Conservation (phyloP, 805 yeast species). For the Pichia phayaonensis region DNA sequence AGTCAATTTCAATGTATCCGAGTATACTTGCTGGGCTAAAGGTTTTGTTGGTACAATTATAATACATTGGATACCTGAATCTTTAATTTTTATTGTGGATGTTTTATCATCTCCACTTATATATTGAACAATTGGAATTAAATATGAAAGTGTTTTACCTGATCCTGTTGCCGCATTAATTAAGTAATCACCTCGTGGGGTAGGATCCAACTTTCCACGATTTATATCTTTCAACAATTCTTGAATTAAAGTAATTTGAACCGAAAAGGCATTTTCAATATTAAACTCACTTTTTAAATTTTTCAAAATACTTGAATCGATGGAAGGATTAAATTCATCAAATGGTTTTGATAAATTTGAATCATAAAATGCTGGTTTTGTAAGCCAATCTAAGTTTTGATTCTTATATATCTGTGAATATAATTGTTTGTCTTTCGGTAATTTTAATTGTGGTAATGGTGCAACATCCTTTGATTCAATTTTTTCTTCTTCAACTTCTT, state of each 20-base stretch:
- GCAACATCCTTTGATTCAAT: constrained; percentile 38
- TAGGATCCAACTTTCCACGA: constrained; percentile 37
- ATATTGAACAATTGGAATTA: constrained; percentile 72
- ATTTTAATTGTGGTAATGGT: constrained; percentile 80
- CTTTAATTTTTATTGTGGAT: constrained; percentile 2
- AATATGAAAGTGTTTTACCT: constrained; percentile 89
- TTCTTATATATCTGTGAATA: constrained; percentile 26
- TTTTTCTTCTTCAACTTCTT: constrained; percentile 13
- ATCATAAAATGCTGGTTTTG: constrained; percentile 50
- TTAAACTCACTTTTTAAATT: constrained; percentile 40
- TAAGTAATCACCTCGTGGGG: constrained; percentile 62
- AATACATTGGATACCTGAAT: constrained; percentile 64
- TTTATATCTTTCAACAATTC: constrained; percentile 37
- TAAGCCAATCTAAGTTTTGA: constrained; percentile 54
- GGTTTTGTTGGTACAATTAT: constrained; percentile 88
- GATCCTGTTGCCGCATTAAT: constrained; percentile 96
- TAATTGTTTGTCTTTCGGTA: constrained; percentile 46
- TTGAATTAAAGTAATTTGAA: constrained; percentile 64
- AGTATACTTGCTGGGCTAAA: constrained; percentile 71
- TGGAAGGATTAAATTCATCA: constrained; percentile 32
- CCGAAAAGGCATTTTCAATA: constrained; percentile 60
- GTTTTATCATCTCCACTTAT: constrained; percentile 30
- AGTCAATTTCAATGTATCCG: constrained; percentile 50
- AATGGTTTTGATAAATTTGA: constrained; percentile 44
- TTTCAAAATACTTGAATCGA: constrained; percentile 35